Conservation (phyloP, 768 basidiomycete genomes). For the Leucocoprinus leucothites region DNA sequence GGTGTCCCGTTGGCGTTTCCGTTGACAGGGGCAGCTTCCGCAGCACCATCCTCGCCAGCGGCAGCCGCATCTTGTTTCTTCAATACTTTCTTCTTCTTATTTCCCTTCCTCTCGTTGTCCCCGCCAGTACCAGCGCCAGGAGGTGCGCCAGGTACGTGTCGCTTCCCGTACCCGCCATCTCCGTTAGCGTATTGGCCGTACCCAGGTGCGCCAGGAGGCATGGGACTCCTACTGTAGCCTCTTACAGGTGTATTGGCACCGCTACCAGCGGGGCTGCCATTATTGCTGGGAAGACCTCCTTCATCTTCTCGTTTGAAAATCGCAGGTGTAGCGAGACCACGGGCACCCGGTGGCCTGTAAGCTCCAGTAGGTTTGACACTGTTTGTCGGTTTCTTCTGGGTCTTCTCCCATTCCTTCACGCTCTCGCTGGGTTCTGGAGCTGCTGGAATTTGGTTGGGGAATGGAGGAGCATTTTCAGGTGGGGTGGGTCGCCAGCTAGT, state of each 20-base stretch:
- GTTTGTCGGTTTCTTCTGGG: conserved; percentile 45
- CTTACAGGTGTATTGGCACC: conserved; percentile 64
- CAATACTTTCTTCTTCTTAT: conserved; percentile 52
- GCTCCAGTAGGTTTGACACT: conserved; percentile 75
- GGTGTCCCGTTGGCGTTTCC: conserved; percentile 5
- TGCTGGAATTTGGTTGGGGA: conserved; percentile 62
- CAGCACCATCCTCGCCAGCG: conserved; percentile 39
- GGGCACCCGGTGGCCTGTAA: conserved; percentile 91
- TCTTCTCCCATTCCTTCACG: conserved; percentile 42
- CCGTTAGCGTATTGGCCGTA: conserved; percentile 33
- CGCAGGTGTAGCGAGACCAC: conserved; percentile 83
- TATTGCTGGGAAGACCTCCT: conserved; percentile 56
- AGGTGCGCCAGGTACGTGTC: conserved; percentile 75
- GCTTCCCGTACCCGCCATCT: conserved; percentile 34
- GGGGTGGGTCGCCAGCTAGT: conserved; percentile 76
- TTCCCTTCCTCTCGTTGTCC: conserved; percentile 46
- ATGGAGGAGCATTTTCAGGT: conserved; percentile 61
- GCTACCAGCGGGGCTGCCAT: conserved; percentile 20
- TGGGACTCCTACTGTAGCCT: conserved; percentile 55
- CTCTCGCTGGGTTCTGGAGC: conserved; percentile 65
- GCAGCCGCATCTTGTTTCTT: conserved; percentile 30
- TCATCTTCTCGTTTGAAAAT: conserved; percentile 94
- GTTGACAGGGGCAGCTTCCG: conserved; percentile 31
- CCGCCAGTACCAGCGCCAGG: conserved; percentile 36
- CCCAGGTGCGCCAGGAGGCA: conserved; percentile 42